Evolutionary conservation across 179 eudicot genomes (phyloP).

Genomic region (Patellifolia procumbens): DNA sequence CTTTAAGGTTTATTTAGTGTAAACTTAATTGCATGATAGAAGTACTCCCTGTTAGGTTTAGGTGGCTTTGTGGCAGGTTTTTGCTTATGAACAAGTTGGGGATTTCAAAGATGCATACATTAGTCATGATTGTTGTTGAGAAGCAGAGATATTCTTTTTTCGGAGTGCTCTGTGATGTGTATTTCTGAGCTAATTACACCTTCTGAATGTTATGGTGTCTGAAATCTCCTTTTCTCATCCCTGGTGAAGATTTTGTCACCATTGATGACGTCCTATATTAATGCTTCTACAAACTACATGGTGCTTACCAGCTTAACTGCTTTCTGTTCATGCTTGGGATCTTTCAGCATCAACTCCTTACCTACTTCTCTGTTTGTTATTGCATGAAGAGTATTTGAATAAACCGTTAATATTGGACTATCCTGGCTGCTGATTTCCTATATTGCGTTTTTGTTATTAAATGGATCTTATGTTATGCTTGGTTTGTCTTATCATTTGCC

Average conservation of each 20-base stretch:
- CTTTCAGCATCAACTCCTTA: neutral
- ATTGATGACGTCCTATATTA: neutral
- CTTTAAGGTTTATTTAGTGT: neutral
- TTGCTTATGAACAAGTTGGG: neutral
- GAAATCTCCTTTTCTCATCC: neutral
- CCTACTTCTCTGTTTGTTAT: neutral
- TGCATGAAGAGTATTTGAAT: neutral
- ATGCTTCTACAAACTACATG: neutral
- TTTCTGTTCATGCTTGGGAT: neutral
- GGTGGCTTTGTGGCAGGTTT: neutral
- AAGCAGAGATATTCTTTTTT: neutral
- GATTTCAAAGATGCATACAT: no score
- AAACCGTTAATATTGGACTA: neutral
- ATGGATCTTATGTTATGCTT: neutral
- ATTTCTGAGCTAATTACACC: neutral
- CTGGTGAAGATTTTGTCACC: neutral
- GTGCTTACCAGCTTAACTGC: neutral
- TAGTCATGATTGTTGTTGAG: neutral
- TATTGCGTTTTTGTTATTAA: neutral
- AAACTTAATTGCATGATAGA: neutral
- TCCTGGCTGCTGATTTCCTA: neutral
- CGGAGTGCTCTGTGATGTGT: neutral
- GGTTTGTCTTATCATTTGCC: constrained; percentile 5
- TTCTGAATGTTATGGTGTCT: neutral
- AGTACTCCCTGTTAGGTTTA: neutral